Conservation (phyloP, 257 asterid genomes). For the Capsicum pubescens region DNA sequence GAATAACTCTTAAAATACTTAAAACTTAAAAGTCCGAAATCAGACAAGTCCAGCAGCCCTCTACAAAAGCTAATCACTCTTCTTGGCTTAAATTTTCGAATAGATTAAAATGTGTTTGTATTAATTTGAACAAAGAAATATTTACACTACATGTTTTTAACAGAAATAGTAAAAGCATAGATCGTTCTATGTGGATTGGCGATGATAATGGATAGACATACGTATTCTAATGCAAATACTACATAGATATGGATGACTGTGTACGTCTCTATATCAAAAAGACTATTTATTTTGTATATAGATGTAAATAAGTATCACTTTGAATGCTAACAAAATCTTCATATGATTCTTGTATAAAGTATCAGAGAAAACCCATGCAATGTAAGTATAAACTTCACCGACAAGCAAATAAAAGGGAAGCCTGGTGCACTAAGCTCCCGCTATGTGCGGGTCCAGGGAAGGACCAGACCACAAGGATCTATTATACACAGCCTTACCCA, state of each 20-base stretch:
- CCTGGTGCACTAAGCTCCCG: too few relatives aligned
- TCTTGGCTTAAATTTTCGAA: background rate
- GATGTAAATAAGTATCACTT: background rate
- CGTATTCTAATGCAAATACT: background rate
- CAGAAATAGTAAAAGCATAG: background rate
- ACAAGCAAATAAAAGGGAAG: background rate
- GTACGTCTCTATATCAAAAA: background rate
- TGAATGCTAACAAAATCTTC: background rate
- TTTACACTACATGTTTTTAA: background rate
- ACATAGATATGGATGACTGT: background rate
- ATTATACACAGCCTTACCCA: too few relatives aligned
- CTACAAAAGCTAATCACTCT: background rate
- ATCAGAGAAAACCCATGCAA: background rate
- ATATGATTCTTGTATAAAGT: background rate
- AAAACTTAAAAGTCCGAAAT: background rate
- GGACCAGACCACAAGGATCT: too few relatives aligned
- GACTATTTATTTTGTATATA: background rate
- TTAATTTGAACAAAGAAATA: background rate
- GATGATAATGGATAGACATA: background rate
- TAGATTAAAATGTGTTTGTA: conserved; percentile 14
- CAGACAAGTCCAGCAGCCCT: background rate
- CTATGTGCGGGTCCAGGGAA: too few relatives aligned
- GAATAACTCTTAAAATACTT: background rate
- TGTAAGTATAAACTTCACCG: background rate
- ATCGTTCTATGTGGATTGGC: background rate